Percentiles rank a stretch among this genome's conserved stretches.
Conservation (phyloP, 2,329 filamentous ascomycete genomes). For the Cytospora schulzeri region DNA sequence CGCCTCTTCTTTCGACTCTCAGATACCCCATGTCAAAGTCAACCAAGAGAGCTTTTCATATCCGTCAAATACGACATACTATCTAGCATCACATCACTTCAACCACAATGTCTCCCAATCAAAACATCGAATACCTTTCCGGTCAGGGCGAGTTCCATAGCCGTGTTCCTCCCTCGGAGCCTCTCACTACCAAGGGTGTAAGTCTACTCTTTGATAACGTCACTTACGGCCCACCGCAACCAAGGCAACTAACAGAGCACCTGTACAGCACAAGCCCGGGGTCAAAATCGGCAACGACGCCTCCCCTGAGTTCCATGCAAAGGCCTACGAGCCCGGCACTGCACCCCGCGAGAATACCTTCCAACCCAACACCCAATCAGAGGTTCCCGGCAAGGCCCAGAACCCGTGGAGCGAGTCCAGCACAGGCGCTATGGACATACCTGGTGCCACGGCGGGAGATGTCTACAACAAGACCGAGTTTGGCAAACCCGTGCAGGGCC, state of each 20-base stretch:
- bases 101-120: constrained; percentile 42
- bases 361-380: constrained; percentile 41
- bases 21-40: neutral
- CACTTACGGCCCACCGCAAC: neutral
- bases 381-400: constrained; percentile 41
- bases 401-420: constrained; percentile 33
- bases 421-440: constrained; percentile 42
- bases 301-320: constrained; percentile 63
- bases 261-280: constrained; percentile 64
- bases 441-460: constrained; percentile 48
- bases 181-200: constrained; percentile 57
- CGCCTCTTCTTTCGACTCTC: neutral
- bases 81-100: neutral
- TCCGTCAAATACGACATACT: neutral
- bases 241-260: constrained; percentile 25
- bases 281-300: constrained; percentile 61
- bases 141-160: constrained; percentile 60
- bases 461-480: constrained; percentile 45
- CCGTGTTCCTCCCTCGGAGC: constrained; percentile 52
- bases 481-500: constrained; percentile 48
- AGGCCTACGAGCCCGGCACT: constrained; percentile 63
- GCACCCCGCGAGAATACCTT: constrained; percentile 54
- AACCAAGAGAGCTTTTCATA: no score
- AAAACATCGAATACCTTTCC: constrained; percentile 55
- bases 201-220: constrained; percentile 33